Base-by-base conservation (phyloP, 2,329 filamentous ascomycete genomes). In the Ophiocordyceps sinensis region DNA sequence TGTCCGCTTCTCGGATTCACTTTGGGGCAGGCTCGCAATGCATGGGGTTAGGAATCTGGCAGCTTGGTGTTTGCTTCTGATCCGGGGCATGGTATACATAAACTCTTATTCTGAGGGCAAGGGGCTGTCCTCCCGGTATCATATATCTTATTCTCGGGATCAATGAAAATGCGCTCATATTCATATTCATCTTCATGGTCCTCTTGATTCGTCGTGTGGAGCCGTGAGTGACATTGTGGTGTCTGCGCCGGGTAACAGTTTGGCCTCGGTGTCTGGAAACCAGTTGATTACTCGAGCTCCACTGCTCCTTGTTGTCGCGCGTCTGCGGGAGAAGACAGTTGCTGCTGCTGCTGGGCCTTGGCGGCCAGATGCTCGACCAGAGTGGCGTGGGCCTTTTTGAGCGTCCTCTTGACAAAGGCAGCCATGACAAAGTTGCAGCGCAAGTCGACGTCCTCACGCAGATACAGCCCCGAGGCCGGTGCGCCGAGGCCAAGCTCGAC, bases 381-480 rank as follows among this genome's bases (percentile, higher is more conserved):
- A 3, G 72, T 66, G 10, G 67, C 70, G 52, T 93, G 85, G 0
- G 83, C 75, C 53, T 82, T 84, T 52, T 83, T 83, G 37, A 93
- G 70, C 13, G 84, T 91, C 62, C 78, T 83, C 67, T 84, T 88
- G 44, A 94, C 82, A 53, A 93, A 93, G 8, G 65, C 63, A 0
- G 78, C 71, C 65, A 91, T 73, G 46, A 91, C 65, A 43, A 86
- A 65, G 52, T 87, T 89, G 64, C 85, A 93, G 43, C 73, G 73
- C 68, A 94, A 48, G 47, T 86, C 80, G 38, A 91, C 79, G 49
- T 94, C 86, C 65, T 94, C 86, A n/a, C 82, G 71, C 35, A 94
- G 65, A 55, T 87, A 93, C 12, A 94, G 64, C 0, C 85, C 86
- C 34, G 32, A 35, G 32, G 32, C 32, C 32, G 32, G 32, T 7